Percentiles rank a stretch among this genome's conserved stretches.
Evolutionary conservation across 805 yeast species (phyloP).

Genomic region (Wickerhamomyces strasburgensis): DNA sequence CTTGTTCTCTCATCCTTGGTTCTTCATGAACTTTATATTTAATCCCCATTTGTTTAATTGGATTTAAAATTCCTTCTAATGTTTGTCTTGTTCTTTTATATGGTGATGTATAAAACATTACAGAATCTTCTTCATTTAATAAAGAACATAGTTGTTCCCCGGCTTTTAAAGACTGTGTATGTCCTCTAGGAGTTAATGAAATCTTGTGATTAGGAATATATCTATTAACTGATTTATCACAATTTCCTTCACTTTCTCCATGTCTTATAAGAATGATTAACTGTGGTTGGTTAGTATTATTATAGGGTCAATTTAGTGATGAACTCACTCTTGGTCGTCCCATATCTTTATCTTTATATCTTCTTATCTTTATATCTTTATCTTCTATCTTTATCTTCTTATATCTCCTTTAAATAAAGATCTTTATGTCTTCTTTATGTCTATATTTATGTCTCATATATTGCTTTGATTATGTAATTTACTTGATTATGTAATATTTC

Average conservation of each 20-base stretch:
- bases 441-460: neutral
- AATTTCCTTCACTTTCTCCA: constrained; percentile 90
- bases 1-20: constrained; percentile 91
- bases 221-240: constrained; percentile 75
- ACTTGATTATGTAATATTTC: too few relatives aligned
- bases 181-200: constrained; percentile 68
- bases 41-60: constrained; percentile 38
- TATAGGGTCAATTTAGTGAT: neutral
- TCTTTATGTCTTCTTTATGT: neutral
- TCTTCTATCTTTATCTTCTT: constrained; percentile 24
- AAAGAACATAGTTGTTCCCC: constrained; percentile 46
- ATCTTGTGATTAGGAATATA: constrained; percentile 77
- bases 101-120: constrained; percentile 83
- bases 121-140: constrained; percentile 45
- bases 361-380: constrained; percentile 18
- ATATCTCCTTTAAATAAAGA: too few relatives aligned
- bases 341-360: constrained; percentile 6
- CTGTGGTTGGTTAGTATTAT: constrained; percentile 9
- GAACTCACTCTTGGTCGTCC: constrained; percentile 26
- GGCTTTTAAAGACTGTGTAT: constrained; percentile 54
- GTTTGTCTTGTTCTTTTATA: constrained; percentile 83
- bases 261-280: constrained; percentile 80
- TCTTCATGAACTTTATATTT: constrained; percentile 69
- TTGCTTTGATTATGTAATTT: too few relatives aligned
- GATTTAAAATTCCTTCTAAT: constrained; percentile 60